phyloP scores from a whole-genome alignment of 78 protist species.

The Bigelowiella natans region DNA sequence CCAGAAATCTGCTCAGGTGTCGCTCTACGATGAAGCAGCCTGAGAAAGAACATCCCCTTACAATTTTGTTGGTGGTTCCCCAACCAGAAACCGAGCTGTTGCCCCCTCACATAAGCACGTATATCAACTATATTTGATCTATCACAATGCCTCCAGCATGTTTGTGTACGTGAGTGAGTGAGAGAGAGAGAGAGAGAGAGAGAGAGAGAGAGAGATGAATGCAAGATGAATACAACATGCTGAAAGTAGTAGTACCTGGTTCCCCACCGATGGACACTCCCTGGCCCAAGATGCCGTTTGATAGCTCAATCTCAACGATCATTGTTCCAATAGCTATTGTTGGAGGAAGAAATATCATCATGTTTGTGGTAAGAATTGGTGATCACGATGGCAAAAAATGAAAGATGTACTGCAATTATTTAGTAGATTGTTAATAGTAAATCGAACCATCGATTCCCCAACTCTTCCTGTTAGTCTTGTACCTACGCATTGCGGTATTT shows the following conservation, averaged over 20 bases:
- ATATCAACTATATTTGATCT: no score
- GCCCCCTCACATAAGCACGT: no score
- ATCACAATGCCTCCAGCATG: no score
- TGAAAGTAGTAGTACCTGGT: slow-evolving; percentile 38
- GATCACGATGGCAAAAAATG: background rate
- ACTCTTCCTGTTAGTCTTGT: slow-evolving; percentile 1
- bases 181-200: no score
- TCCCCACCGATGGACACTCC: slow-evolving; percentile 48
- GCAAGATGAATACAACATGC: no score
- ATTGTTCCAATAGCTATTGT: slow-evolving; percentile 37
- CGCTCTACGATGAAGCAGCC: slow-evolving; percentile 42
- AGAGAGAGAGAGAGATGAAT: no score
- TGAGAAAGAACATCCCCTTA: no score
- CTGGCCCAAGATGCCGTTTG: slow-evolving; percentile 36
- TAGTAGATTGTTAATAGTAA: background rate
- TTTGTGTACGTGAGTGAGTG: no score
- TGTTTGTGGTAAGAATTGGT: background rate
- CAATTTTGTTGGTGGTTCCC: background rate
- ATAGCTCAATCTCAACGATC: slow-evolving; percentile 25
- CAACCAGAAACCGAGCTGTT: no score
- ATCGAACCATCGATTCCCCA: slow-evolving; percentile 2
- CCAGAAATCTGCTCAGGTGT: slow-evolving; percentile 43
- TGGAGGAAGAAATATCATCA: no score
- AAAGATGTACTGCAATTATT: background rate
- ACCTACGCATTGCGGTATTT: background rate